Conservation (phyloP, 164 flowering plant genomes). For the Santalum album region DNA sequence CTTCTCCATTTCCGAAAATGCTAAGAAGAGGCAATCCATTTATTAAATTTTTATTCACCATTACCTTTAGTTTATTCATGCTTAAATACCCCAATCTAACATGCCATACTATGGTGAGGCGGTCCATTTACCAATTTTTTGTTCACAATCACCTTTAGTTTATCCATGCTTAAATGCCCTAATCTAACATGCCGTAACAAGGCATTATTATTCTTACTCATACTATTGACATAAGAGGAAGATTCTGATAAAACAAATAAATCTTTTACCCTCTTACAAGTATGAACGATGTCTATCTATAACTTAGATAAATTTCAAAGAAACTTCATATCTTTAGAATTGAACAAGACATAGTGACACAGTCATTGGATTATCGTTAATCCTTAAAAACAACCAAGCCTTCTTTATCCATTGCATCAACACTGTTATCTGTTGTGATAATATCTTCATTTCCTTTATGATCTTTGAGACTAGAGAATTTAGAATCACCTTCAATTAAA, state of each 20-base stretch:
- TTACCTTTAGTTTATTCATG: conserved; percentile 3
- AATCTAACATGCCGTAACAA: conserved; percentile 5
- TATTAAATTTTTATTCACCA: background rate
- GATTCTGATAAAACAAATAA: conserved; percentile 13
- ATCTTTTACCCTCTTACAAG: conserved; percentile 11
- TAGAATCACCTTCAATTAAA: no score
- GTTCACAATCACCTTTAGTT: no score
- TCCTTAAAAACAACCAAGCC: no score
- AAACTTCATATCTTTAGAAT: conserved; percentile 13
- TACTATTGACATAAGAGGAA: background rate
- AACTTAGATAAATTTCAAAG: conserved; percentile 7
- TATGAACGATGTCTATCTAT: conserved; percentile 10
- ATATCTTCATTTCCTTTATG: no score
- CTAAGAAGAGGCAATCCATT: background rate
- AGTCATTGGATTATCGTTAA: no score
- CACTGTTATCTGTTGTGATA: no score
- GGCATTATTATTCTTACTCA: background rate
- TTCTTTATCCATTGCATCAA: no score
- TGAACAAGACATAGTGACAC: conserved; percentile 10
- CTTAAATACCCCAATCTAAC: no score
- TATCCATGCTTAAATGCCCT: no score
- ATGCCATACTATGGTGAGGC: no score
- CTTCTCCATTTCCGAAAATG: background rate
- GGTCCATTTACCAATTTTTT: no score
- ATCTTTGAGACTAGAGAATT: no score